These are phyloP conservation scores for Penicillium carneum DNA, from an alignment of 2,329 filamentous ascomycete species.

Conservation along the genomic window DNA sequence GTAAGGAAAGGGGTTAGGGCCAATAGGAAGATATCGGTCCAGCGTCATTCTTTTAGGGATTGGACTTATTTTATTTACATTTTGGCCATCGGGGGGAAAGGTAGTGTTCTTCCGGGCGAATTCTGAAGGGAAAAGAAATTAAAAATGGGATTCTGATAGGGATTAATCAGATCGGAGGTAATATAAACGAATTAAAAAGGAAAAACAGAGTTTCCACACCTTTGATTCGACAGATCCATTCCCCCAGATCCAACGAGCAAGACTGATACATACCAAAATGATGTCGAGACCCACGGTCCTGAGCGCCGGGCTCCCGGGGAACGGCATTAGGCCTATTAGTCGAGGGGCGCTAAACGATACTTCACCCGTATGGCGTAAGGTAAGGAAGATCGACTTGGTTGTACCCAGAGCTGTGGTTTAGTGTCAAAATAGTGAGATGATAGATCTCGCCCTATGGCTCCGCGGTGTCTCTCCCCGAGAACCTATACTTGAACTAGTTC, in stretches of 20 bases:
- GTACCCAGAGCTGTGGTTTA: conserved; percentile 46
- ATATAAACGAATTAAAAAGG: not conserved
- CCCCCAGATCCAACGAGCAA: conserved; percentile 25
- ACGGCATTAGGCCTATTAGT: conserved; percentile 40
- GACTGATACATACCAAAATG: conserved; percentile 24
- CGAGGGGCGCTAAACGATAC: conserved; percentile 40
- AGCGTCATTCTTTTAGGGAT: conserved; percentile 26
- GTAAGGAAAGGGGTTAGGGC: conserved; percentile 33
- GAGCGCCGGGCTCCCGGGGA: conserved; percentile 46
- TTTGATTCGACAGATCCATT: conserved; percentile 31
- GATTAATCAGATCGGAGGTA: conserved; percentile 19
- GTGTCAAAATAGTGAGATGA: conserved; percentile 47
- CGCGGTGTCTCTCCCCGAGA: conserved; percentile 31
- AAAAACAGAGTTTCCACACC: conserved; percentile 19
- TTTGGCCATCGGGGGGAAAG: not conserved
- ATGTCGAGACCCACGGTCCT: conserved; percentile 40
- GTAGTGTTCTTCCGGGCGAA: not conserved
- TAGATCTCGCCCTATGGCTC: conserved; percentile 44
- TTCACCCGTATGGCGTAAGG: conserved; percentile 38
- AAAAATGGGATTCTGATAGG: not conserved
- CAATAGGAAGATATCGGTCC: conserved; percentile 23
- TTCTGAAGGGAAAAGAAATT: not conserved
- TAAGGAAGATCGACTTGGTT: conserved; percentile 43
- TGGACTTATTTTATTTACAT: not conserved
- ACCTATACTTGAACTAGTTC: conserved; percentile 12